phyloP scores from a whole-genome alignment of 306 rosid genomes.

The Albizia julibrissin region DNA sequence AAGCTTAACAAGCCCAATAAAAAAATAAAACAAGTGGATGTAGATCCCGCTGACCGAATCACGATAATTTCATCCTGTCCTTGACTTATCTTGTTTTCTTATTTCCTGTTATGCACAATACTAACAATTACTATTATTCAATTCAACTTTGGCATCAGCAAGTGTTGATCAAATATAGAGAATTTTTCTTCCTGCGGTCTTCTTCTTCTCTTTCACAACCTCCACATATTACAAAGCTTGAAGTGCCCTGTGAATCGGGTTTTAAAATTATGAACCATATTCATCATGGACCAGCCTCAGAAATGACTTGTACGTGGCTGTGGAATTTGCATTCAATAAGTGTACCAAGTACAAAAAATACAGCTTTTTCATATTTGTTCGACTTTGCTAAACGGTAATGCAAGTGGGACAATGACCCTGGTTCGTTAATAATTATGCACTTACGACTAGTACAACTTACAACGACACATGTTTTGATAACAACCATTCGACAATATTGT shows the following conservation, averaged over 20 bases:
- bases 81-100: no score
- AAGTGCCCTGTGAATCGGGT: slow-evolving; percentile 35
- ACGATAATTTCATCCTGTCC: background rate
- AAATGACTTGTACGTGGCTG: background rate
- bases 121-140: background rate
- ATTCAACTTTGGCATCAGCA: slow-evolving; percentile 1
- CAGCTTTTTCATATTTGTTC: background rate
- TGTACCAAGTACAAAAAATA: slow-evolving; percentile 22
- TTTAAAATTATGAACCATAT: slow-evolving; percentile 3
- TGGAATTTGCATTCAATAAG: slow-evolving; percentile 54
- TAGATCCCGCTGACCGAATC: background rate
- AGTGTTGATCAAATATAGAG: slow-evolving; percentile 46
- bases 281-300: slow-evolving; percentile 17
- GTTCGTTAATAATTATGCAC: slow-evolving; percentile 27
- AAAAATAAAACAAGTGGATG: background rate
- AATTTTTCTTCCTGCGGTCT: slow-evolving; percentile 35
- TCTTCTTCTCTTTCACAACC: slow-evolving; percentile 30
- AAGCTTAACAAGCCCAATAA: background rate
- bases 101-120: background rate
- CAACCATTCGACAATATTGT: slow-evolving; percentile 36
- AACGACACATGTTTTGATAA: background rate
- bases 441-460: background rate
- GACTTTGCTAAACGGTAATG: slow-evolving; percentile 29
- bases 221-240: background rate
- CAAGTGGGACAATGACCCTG: slow-evolving; percentile 26